Conservation (phyloP, 768 basidiomycete species). For the Russula foetens region DNA sequence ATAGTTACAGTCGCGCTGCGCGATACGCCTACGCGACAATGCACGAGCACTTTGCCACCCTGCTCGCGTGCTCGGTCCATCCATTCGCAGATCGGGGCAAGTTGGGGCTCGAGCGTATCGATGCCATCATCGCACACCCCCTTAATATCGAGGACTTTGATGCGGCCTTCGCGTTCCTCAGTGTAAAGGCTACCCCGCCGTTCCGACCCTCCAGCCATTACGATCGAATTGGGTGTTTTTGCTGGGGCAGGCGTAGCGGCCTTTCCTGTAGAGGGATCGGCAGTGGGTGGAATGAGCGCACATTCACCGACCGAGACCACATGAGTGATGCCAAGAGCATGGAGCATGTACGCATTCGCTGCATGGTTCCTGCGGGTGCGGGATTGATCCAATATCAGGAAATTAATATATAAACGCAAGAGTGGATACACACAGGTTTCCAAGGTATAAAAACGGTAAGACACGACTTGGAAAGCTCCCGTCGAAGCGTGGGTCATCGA, state of each 20-base stretch:
- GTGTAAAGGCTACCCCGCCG: conserved; percentile 74
- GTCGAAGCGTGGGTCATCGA: conserved; percentile 87
- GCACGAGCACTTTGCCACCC: conserved; percentile 89
- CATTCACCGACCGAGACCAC: conserved; percentile 97
- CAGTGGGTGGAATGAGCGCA: conserved; percentile 74
- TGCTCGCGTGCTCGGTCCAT: conserved; percentile 77
- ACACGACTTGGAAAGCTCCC: conserved; percentile 94
- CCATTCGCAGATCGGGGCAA: conserved; percentile 86
- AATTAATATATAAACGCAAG: conserved; percentile 3
- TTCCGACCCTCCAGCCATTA: conserved; percentile 38
- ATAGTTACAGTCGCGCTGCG: conserved; percentile 94
- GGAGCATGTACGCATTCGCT: conserved; percentile 90
- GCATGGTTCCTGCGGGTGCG: conserved; percentile 74
- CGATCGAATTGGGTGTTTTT: conserved; percentile 19
- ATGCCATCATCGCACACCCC: conserved; percentile 95
- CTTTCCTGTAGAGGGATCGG: background rate
- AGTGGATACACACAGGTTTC: conserved; percentile 67
- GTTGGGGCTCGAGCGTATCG: conserved; percentile 84
- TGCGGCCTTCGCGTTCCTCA: conserved; percentile 82
- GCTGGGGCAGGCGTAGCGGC: background rate
- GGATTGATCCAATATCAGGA: conserved; percentile 16
- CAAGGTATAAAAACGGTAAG: conserved; percentile 87
- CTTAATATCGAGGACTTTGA: conserved; percentile 87
- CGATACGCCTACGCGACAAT: conserved; percentile 99
- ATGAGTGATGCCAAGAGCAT: conserved; percentile 92